Percentiles rank a stretch among this genome's conserved stretches.
Conservation (phyloP, 2,329 filamentous ascomycete species). For the Nothomitra cinnamomea region DNA sequence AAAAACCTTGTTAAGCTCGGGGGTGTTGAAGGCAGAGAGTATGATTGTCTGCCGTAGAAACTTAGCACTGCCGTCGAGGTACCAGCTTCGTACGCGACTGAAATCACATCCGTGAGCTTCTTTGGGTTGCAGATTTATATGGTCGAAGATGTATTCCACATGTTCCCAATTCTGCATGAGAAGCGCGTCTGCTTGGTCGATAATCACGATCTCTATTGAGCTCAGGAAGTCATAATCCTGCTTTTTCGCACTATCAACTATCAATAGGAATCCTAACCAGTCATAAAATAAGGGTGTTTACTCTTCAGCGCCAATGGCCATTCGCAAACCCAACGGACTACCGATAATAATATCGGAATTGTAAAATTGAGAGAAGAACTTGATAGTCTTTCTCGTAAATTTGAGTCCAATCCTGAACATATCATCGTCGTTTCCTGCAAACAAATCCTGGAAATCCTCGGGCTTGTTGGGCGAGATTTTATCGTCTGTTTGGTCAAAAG, state of each 20-base stretch:
- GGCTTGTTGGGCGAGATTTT: constrained; percentile 59
- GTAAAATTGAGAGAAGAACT: constrained; percentile 91
- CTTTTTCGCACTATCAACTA: constrained; percentile 37
- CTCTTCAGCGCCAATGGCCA: constrained; percentile 70
- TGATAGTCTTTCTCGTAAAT: constrained; percentile 89
- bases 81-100: constrained; percentile 76
- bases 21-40: constrained; percentile 67
- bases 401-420: constrained; percentile 94
- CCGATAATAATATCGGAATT: constrained; percentile 89
- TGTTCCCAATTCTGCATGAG: constrained; percentile 99
- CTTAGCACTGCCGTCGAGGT: constrained; percentile 71
- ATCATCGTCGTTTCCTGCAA: constrained; percentile 90
- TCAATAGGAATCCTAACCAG: constrained; percentile 14
- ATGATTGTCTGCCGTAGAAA: constrained; percentile 75
- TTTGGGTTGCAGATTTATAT: constrained; percentile 79
- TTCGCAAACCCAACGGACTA: constrained; percentile 74
- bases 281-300: constrained; percentile 21
- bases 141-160: constrained; percentile 76
- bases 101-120: constrained; percentile 90
- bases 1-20: constrained; percentile 69
- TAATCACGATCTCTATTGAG: constrained; percentile 76
- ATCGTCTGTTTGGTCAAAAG: constrained; percentile 53
- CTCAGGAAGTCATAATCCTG: constrained; percentile 79
- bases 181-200: constrained; percentile 84
- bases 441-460: constrained; percentile 74